Base-by-base conservation (phyloP, 768 basidiomycete genomes). In the Hydnomerulius pinastri region DNA sequence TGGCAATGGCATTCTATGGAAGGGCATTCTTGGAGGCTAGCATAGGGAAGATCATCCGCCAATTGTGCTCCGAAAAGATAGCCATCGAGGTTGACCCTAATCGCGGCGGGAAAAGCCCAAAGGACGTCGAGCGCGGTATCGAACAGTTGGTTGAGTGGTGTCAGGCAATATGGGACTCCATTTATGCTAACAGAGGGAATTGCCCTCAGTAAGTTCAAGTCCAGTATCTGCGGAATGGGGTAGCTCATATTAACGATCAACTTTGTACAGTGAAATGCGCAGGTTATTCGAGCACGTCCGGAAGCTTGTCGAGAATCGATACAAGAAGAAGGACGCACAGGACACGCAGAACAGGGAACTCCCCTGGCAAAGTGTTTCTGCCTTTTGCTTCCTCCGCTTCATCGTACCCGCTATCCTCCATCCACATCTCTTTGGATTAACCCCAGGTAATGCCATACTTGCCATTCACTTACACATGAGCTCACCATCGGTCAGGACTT, bases 331-430 rank as follows among this genome's bases (percentile, higher is more conserved):
- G 36, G 68, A 72, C 18, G 55, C 56, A 8, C 54, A 68, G 9
- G 71, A 77, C 7, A 77, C 76, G 12, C 72, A 73, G 23, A 78
- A 77, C 53, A 70, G 67, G 33, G 77, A 86, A 27, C 70, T 91
- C 27, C 87, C 82, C 28, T 84, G 81, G 78, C 91, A 92, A 64
- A 85, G 87, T 59, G 88, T 95, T 36, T 90, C 88, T 29, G 92
- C 92, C 1, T 94, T 95, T 64, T 83, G 88, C 64, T 95, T 94
- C 69, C 77, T 95, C 36, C 81, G 92, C 35, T 92, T 94, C 67
- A 86, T 95, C 53, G 89, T 91, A 21, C 93, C 92, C 28, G 92
- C 89, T 20, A 88, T 95, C 50, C 76, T 94, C n/a, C 82, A 90
- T 64, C 92, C 92, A 2, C 88, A 92, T 67, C 70, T 92, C 4